A percentile compares a stretch with the other conserved stretches of the same genome.
Conservation (phyloP, 768 basidiomycete species). For the Pholiota conissans region DNA sequence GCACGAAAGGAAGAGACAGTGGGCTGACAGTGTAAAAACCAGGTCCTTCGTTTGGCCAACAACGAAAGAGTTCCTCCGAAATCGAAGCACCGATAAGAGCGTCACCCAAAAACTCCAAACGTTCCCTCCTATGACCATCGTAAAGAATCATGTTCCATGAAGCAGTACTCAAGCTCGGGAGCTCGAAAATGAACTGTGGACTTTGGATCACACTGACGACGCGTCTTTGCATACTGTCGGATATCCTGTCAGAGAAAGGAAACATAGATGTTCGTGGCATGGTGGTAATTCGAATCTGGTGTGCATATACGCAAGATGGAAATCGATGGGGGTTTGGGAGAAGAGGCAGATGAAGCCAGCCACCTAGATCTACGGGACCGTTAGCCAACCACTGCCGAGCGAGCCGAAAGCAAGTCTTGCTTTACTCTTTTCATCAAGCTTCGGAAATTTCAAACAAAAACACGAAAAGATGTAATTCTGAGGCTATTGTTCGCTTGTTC, state of each 20-base stretch:
- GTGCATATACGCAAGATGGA: background rate
- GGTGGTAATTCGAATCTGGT: background rate
- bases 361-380: no score
- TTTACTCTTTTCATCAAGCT: no score
- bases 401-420: background rate
- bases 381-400: no score
- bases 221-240: constrained; percentile 16
- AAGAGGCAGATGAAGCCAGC: background rate
- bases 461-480: no score
- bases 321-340: background rate
- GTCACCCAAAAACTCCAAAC: constrained; percentile 49
- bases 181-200: constrained; percentile 23
- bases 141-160: constrained; percentile 28
- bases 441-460: no score
- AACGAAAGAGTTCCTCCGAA: constrained; percentile 36
- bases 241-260: constrained; percentile 4
- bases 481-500: no score
- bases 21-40: constrained; percentile 35
- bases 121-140: constrained; percentile 30
- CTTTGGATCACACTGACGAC: constrained; percentile 18
- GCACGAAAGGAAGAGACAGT: background rate
- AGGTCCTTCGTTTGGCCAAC: constrained; percentile 30
- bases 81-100: constrained; percentile 44
- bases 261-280: background rate
- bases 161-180: constrained; percentile 30